These are phyloP conservation scores for Penicillium verhagenii DNA, from an alignment of 495 filamentous ascomycete genomes.

Conservation along the genomic window DNA sequence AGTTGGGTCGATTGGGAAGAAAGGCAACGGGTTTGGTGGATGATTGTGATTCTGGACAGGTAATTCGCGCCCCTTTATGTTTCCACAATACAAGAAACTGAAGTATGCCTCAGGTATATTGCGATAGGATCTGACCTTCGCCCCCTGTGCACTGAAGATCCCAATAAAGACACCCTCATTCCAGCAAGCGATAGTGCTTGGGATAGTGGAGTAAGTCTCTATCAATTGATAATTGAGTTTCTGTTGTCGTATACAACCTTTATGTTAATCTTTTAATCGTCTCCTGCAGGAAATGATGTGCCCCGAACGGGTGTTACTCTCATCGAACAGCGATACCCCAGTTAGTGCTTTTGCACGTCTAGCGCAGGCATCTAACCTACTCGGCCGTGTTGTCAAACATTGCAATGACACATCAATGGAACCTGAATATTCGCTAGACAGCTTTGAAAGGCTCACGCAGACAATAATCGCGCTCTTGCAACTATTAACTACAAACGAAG, in stretches of 20 bases:
- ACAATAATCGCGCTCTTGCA: not conserved
- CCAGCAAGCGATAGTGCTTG: not conserved
- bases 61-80: not conserved
- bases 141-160: not conserved
- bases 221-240: not conserved
- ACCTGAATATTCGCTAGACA: not conserved
- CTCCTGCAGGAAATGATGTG: not conserved
- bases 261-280: no score
- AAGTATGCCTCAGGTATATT: not conserved
- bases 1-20: slow-evolving; percentile 2
- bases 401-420: not conserved
- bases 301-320: not conserved
- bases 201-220: not conserved
- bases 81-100: not conserved
- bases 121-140: not conserved
- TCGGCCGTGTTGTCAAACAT: not conserved
- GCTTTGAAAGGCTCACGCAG: not conserved
- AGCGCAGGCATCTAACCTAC: not conserved
- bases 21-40: slow-evolving; percentile 1
- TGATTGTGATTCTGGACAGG: not conserved
- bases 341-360: not conserved
- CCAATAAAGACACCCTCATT: not conserved
- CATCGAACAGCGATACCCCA: not conserved
- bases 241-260: no score
- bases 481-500: not conserved